Base-by-base conservation (phyloP, 176 grass and related monocot genomes). In the Alopecurus myosuroides region DNA sequence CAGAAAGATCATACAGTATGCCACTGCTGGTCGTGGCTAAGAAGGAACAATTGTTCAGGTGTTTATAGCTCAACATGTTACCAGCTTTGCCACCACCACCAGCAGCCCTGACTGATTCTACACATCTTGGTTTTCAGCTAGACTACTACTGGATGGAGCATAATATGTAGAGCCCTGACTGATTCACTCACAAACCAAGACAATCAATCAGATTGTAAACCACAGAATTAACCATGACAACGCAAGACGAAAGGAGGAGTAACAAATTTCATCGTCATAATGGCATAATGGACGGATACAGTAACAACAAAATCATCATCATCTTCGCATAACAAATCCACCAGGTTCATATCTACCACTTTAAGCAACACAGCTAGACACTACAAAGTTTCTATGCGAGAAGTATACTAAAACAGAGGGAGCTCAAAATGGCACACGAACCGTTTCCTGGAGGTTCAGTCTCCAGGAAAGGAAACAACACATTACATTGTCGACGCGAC, bases 401-500 rank as follows among this genome's bases (percentile, higher is more conserved):
- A 26, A 61, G 14, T 61, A 61, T 60, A 28, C 56, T 28, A 60
- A 60, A 61, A 14, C 25, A 61, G 25, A 61, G 49, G 12, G 33
- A 65, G 55, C 25, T 55, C 44, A 37, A 45, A 82, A 82, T 50
- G 35, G 34, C 51, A 82, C 36, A 69, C n/a, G 20, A 39, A n/a
- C 10, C 51, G 25, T 50, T 51, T 36, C 14, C 82, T 51, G 56
- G 10, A 26, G 51, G 28, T 71, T 20, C 31, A 9, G 63, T 28
- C 72, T 52, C 58, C 73, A 84, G 80, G 30, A 66, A 66, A 66
- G 25, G 11, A 62, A 81, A 82, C 57, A 85, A 81, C 61, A 77
- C 11, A 77, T 50, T 58, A 81, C 34, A 66, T 17, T 48, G 66
- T 48, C 74, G 73, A 67, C 45, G 37, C 9, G 6, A 79, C 15